phyloP scores from a whole-genome alignment of 192 early-diverging fungal genomes.

The Dissophora globulifera region DNA sequence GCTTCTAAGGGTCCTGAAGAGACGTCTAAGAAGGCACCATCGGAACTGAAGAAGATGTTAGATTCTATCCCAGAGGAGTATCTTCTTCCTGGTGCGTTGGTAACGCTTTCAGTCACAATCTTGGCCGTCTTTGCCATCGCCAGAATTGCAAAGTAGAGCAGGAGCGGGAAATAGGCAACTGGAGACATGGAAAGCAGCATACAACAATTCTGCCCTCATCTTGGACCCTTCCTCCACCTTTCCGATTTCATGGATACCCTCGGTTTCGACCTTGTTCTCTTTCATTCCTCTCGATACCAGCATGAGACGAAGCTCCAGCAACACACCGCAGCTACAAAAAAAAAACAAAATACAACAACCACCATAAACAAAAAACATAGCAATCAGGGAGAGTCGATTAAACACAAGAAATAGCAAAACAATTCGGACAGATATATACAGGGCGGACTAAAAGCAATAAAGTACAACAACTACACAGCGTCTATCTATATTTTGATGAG shows the following conservation, averaged over 20 bases:
- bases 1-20: slow-evolving; percentile 17
- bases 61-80: slow-evolving; percentile 56
- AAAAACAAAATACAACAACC: slow-evolving; percentile 2
- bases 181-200: no score
- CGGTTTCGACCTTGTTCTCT: background rate
- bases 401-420: no score
- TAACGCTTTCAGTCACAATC: slow-evolving; percentile 62
- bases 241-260: slow-evolving; percentile 29
- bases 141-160: slow-evolving; percentile 40
- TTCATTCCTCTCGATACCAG: slow-evolving; percentile 2
- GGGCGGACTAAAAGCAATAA: no score
- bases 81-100: slow-evolving; percentile 64
- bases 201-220: slow-evolving; percentile 1
- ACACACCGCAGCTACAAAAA: background rate
- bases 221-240: background rate
- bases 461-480: no score
- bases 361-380: no score
- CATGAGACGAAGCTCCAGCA: background rate
- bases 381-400: no score
- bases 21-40: slow-evolving; percentile 36
- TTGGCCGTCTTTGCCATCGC: slow-evolving; percentile 63
- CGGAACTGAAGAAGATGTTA: slow-evolving; percentile 45
- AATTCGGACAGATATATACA: no score
- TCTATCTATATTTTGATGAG: no score
- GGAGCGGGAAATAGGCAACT: background rate